A percentile compares a stretch with the other conserved stretches of the same genome.
phyloP scores from a whole-genome alignment of 2,329 filamentous ascomycete genomes.

The Aspergillus niger region DNA sequence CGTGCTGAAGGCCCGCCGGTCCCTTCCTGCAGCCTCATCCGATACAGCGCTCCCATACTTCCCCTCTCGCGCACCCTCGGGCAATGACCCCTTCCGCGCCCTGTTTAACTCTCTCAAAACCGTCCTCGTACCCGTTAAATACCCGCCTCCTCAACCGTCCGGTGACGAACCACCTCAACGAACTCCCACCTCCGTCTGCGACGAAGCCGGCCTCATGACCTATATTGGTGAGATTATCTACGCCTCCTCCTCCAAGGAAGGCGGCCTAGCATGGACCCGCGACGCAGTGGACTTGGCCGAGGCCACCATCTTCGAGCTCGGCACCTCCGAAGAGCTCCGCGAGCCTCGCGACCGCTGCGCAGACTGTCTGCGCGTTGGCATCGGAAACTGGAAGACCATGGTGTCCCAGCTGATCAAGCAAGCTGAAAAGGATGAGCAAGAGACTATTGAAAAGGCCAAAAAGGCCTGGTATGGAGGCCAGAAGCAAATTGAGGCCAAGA shows the following conservation, averaged over 20 bases:
- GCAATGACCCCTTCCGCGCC: slow-evolving; percentile 31
- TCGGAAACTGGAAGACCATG: slow-evolving; percentile 84
- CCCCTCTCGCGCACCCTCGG: slow-evolving; percentile 23
- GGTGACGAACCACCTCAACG: slow-evolving; percentile 70
- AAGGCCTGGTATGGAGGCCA: slow-evolving; percentile 38
- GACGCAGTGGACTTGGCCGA: slow-evolving; percentile 83
- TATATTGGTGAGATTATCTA: slow-evolving; percentile 95
- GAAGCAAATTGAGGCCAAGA: slow-evolving; percentile 31
- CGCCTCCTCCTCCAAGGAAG: slow-evolving; percentile 64
- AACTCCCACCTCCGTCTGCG: slow-evolving; percentile 67
- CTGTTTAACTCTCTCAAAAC: slow-evolving; percentile 44
- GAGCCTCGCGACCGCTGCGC: slow-evolving; percentile 64
- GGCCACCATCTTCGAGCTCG: slow-evolving; percentile 53
- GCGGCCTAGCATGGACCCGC: slow-evolving; percentile 84
- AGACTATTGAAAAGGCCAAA: slow-evolving; percentile 36
- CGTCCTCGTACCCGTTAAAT: slow-evolving; percentile 59
- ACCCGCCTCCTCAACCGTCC: slow-evolving; percentile 69
- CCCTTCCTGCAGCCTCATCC: slow-evolving; percentile 49
- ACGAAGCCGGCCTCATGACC: slow-evolving; percentile 81
- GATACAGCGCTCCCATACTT: slow-evolving; percentile 29
- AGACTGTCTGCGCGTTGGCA: slow-evolving; percentile 73
- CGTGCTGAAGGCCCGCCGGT: slow-evolving; percentile 73
- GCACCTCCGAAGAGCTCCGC: slow-evolving; percentile 27
- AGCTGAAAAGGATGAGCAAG: slow-evolving; percentile 39
- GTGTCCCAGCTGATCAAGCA: slow-evolving; percentile 62